A percentile compares a stretch with the other conserved stretches of the same genome.
phyloP scores from a whole-genome alignment of 441 rosid genomes.

The Populus tomentosa region DNA sequence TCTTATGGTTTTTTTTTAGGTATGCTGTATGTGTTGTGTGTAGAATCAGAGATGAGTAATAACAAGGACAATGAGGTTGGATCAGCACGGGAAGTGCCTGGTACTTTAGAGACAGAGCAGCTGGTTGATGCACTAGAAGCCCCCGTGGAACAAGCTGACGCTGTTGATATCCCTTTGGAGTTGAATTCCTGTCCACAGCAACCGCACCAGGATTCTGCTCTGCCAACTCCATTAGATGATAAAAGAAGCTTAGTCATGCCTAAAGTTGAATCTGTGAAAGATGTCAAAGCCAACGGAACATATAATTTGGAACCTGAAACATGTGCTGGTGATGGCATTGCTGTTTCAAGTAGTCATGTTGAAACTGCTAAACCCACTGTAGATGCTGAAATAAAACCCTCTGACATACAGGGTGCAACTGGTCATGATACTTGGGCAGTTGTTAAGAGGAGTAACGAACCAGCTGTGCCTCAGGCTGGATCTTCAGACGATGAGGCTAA shows the following conservation, averaged over 20 bases:
- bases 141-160: slow-evolving; percentile 13
- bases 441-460: slow-evolving; percentile 19
- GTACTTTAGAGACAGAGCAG: slow-evolving; percentile 5
- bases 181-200: slow-evolving; percentile 6
- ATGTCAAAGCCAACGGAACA: slow-evolving; percentile 21
- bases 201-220: slow-evolving; percentile 12
- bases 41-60: slow-evolving; percentile 28
- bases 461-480: slow-evolving; percentile 24
- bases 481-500: slow-evolving; percentile 35
- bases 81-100: slow-evolving; percentile 2
- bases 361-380: slow-evolving; percentile 3
- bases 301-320: slow-evolving; percentile 22
- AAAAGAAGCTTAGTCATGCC: slow-evolving; percentile 27
- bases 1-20: background rate
- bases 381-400: slow-evolving; percentile 25
- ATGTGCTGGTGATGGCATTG: slow-evolving; percentile 14
- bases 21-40: background rate
- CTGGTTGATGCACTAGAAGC: slow-evolving; percentile 3
- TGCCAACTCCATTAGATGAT: slow-evolving; percentile 24
- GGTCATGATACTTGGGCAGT: slow-evolving; percentile 21
- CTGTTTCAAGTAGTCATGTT: slow-evolving; percentile 12
- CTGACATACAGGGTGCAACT: slow-evolving; percentile 25
- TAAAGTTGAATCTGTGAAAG: slow-evolving; percentile 21
- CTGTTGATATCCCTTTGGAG: slow-evolving; percentile 22
- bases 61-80: slow-evolving; percentile 31